phyloP scores from a whole-genome alignment of 78 protist genomes.

The Paulinella micropora region DNA sequence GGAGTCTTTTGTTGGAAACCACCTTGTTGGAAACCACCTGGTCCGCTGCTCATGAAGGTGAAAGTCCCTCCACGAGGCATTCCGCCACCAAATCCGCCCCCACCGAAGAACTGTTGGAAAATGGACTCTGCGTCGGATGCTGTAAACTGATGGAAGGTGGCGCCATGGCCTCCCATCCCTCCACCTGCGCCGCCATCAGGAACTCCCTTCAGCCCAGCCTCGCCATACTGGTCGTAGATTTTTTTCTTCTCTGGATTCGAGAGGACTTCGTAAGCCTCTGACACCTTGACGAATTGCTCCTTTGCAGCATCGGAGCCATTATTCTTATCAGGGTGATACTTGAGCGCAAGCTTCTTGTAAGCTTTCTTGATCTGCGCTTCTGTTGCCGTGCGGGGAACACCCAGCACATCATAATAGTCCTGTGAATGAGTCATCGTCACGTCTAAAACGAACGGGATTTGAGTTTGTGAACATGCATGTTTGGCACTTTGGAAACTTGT shows the following conservation, averaged over 20 bases:
- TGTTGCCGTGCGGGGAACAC: constrained; percentile 2
- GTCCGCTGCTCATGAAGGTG: background rate
- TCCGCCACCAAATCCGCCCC: background rate
- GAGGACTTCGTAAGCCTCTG: constrained; percentile 36
- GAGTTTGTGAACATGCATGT: no score
- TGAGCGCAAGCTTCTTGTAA: constrained; percentile 23
- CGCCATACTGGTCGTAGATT: constrained; percentile 29
- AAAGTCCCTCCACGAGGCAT: background rate
- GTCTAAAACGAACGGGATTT: no score
- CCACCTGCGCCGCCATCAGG: background rate
- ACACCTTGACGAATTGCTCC: constrained; percentile 21
- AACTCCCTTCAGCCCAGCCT: constrained; percentile 7
- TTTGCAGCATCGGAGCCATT: constrained; percentile 1
- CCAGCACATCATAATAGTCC: constrained; percentile 15
- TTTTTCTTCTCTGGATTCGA: constrained; percentile 3
- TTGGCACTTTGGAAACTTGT: no score
- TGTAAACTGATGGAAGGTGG: no score
- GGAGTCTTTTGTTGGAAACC: no score
- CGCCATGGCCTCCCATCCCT: background rate
- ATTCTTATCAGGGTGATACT: constrained; percentile 44
- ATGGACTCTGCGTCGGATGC: no score
- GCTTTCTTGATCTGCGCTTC: constrained; percentile 22
- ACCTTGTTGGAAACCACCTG: no score
- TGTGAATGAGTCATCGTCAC: no score
- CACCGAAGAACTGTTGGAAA: background rate